Percentiles rank a stretch among this genome's conserved stretches.
phyloP scores from a whole-genome alignment of 2,329 filamentous ascomycete genomes.

The Torrubiella hemipterigena region DNA sequence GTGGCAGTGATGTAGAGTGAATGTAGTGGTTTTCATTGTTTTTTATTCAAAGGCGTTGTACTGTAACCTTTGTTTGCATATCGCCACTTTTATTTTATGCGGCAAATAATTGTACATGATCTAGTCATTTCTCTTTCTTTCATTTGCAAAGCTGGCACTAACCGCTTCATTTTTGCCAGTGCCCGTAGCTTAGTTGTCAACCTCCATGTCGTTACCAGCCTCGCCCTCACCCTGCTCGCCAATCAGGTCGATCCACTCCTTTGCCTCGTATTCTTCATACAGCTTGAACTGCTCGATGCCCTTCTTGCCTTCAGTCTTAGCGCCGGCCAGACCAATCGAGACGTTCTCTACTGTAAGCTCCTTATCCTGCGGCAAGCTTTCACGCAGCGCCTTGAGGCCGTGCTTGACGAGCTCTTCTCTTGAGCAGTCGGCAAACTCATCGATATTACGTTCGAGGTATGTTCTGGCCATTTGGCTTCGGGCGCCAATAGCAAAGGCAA shows the following conservation, averaged over 20 bases:
- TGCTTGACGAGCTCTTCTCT: conserved; percentile 85
- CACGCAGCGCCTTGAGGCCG: conserved; percentile 82
- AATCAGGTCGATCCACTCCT: conserved; percentile 71
- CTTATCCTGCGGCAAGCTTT: conserved; percentile 93
- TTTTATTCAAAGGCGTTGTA: too few relatives aligned
- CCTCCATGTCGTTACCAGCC: conserved; percentile 25
- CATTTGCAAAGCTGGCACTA: too few relatives aligned
- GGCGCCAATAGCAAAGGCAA: conserved; percentile 90
- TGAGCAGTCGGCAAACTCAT: conserved; percentile 63
- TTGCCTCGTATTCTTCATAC: conserved; percentile 79
- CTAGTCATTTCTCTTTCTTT: conserved; percentile 13
- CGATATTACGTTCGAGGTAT: conserved; percentile 86
- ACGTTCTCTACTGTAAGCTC: conserved; percentile 97
- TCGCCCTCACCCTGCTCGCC: conserved; percentile 36
- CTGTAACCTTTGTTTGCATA: conserved; percentile 1
- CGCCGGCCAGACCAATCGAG: conserved; percentile 74
- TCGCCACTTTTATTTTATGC: conserved; percentile 7
- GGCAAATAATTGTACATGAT: conserved; percentile 24
- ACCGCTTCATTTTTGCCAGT: conserved; percentile 7
- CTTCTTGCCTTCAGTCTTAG: conserved; percentile 38
- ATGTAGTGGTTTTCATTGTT: too few relatives aligned
- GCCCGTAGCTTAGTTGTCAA: conserved; percentile 18
- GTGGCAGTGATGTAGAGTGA: too few relatives aligned
- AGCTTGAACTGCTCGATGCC: conserved; percentile 73
- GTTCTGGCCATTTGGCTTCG: conserved; percentile 95